phyloP scores from a whole-genome alignment of 2,329 filamentous ascomycete genomes.

The Neoarthrinium moseri region DNA sequence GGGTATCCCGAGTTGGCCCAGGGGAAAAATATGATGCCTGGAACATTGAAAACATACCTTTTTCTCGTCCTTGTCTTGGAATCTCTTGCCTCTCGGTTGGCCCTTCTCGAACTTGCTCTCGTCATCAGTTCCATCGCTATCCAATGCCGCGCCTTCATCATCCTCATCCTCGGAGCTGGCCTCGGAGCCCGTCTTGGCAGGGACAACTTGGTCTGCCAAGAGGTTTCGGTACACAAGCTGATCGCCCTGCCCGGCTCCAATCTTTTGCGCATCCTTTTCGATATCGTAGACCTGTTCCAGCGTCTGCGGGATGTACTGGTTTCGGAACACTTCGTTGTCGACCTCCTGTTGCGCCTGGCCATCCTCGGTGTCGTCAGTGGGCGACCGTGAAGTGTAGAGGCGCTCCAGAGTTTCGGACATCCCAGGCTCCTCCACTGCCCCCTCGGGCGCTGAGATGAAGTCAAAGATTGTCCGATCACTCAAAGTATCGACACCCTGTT shows the following conservation, averaged over 20 bases:
- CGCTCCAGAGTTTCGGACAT: conserved; percentile 64
- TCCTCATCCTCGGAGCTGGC: conserved; percentile 40
- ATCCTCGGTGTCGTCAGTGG: conserved; percentile 48
- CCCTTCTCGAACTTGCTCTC: conserved; percentile 64
- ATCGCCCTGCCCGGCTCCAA: conserved; percentile 70
- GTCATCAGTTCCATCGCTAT: conserved; percentile 40
- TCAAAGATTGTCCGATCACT: conserved; percentile 78
- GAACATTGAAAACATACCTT: conserved; percentile 45
- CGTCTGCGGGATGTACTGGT: conserved; percentile 95
- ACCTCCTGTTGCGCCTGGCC: conserved; percentile 63
- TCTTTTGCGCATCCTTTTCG: conserved; percentile 81
- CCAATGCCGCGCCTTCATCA: conserved; percentile 47
- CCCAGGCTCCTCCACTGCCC: conserved; percentile 57
- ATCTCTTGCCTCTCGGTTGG: conserved; percentile 74
- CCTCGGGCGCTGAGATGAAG: conserved; percentile 70
- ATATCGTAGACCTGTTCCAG: conserved; percentile 96
- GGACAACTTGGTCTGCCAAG: conserved; percentile 64
- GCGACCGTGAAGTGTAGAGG: conserved; percentile 59
- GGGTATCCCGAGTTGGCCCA: background rate
- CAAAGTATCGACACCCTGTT: conserved; percentile 79
- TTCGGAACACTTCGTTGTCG: conserved; percentile 88
- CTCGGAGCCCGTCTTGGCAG: conserved; percentile 33
- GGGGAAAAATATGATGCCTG: background rate
- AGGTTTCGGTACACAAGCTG: conserved; percentile 85
- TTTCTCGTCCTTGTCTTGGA: conserved; percentile 90